Conservation (phyloP, 2,329 filamentous ascomycete species). For the Colletotrichum destructivum region DNA sequence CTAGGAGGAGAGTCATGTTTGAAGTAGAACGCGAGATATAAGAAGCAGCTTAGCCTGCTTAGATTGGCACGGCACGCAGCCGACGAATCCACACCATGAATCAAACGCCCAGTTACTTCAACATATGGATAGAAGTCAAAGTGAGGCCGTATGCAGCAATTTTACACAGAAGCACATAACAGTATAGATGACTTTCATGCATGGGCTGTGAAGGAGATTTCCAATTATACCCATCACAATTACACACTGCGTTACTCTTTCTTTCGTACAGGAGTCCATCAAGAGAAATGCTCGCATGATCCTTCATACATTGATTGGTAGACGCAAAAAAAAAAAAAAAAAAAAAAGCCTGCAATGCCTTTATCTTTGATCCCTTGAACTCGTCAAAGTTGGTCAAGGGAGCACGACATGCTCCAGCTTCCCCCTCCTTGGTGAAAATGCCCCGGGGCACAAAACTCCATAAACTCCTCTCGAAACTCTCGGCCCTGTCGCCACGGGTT, state of each 20-base stretch:
- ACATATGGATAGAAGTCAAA: no score
- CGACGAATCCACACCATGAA: conserved; percentile 3
- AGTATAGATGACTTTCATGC: no score
- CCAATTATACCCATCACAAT: conserved; percentile 17
- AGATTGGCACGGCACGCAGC: conserved; percentile 38
- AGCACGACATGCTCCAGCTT: conserved; percentile 12
- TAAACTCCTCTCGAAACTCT: conserved; percentile 20
- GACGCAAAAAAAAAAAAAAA: conserved; percentile 3
- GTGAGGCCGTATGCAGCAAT: not conserved
- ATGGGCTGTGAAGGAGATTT: not conserved
- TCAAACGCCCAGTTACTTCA: not conserved
- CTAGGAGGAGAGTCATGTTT: conserved; percentile 1
- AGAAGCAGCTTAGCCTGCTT: conserved; percentile 35
- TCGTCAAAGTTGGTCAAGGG: conserved; percentile 8
- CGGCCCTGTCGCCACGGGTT: conserved; percentile 11
- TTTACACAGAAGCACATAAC: not conserved
- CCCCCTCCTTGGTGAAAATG: not conserved
- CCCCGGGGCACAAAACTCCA: not conserved
- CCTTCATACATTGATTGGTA: conserved; percentile 30
- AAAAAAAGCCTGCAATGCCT: not conserved
- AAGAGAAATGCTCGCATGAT: conserved; percentile 12
- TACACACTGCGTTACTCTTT: conserved; percentile 11
- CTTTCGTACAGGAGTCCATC: conserved; percentile 31
- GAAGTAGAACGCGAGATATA: conserved; percentile 30
- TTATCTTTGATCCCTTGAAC: conserved; percentile 4